Percentiles rank a stretch among this genome's conserved stretches.
phyloP scores from a whole-genome alignment of 148 eudicot species.

The Limonium bicolor region DNA sequence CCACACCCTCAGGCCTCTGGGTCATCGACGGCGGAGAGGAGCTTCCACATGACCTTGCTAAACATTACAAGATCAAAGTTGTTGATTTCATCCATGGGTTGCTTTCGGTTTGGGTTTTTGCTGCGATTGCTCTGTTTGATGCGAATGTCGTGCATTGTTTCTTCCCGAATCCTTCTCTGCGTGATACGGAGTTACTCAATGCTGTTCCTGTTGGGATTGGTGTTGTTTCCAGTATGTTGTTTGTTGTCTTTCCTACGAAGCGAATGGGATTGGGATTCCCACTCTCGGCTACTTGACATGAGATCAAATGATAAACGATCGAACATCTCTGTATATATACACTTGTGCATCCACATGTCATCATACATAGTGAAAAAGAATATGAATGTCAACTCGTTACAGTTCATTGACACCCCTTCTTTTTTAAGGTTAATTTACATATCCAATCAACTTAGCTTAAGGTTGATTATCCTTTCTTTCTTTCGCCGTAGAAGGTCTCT shows the following conservation, averaged over 20 bases:
- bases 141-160: conserved; percentile 48
- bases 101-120: conserved; percentile 50
- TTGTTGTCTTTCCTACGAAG: conserved; percentile 50
- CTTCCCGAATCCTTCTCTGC: conserved; percentile 42
- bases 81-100: conserved; percentile 56
- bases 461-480: too few species aligned
- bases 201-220: conserved; percentile 52
- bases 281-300: conserved; percentile 1
- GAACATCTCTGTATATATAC: too few species aligned
- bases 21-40: conserved; percentile 46
- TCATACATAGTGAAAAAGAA: too few species aligned
- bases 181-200: conserved; percentile 32
- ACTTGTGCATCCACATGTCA: too few species aligned
- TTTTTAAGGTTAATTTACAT: too few species aligned
- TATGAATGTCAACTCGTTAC: too few species aligned
- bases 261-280: conserved; percentile 76
- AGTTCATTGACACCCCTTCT: too few species aligned
- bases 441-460: too few species aligned
- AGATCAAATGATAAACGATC: too few species aligned
- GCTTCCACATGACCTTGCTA: conserved; percentile 27
- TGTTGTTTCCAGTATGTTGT: conserved; percentile 44
- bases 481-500: too few species aligned
- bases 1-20: conserved; percentile 53
- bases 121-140: conserved; percentile 51
- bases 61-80: conserved; percentile 24